Percentiles rank a stretch among this genome's conserved stretches.
Conservation (phyloP, 805 yeast species). For the Metschnikowia gruessii region DNA sequence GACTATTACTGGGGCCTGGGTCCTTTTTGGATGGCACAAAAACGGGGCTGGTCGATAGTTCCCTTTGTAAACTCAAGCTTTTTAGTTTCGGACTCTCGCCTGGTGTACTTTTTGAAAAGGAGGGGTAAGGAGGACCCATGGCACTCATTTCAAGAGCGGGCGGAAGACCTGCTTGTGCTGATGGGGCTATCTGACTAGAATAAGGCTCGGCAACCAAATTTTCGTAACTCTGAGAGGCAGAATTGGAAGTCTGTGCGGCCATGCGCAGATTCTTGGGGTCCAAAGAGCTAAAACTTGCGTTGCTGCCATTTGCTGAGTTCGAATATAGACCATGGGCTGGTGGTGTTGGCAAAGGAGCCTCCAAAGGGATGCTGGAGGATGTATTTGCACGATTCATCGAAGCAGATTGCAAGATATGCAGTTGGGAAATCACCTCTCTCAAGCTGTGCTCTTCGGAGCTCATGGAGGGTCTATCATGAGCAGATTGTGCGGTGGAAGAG, state of each 20-base stretch:
- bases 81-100: neutral
- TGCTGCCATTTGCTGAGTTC: slow-evolving; percentile 6
- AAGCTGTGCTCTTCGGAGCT: slow-evolving; percentile 10
- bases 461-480: slow-evolving; percentile 7
- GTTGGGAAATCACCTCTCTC: neutral
- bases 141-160: slow-evolving; percentile 6
- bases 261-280: slow-evolving; percentile 12
- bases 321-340: slow-evolving; percentile 1
- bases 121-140: slow-evolving; percentile 9
- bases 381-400: neutral
- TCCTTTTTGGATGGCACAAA: slow-evolving; percentile 7
- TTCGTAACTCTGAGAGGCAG: neutral
- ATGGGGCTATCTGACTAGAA: neutral
- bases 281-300: slow-evolving; percentile 14
- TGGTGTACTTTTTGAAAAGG: neutral
- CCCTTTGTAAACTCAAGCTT: neutral
- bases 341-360: neutral
- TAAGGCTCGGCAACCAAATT: neutral
- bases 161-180: neutral
- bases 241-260: neutral
- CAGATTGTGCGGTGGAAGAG: slow-evolving; percentile 3
- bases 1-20: slow-evolving; percentile 15
- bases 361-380: neutral
- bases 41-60: neutral
- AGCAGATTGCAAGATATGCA: neutral